Percentiles rank a stretch among this genome's conserved stretches.
Conservation (phyloP, 257 asterid species). For the Solanum peruvianum region DNA sequence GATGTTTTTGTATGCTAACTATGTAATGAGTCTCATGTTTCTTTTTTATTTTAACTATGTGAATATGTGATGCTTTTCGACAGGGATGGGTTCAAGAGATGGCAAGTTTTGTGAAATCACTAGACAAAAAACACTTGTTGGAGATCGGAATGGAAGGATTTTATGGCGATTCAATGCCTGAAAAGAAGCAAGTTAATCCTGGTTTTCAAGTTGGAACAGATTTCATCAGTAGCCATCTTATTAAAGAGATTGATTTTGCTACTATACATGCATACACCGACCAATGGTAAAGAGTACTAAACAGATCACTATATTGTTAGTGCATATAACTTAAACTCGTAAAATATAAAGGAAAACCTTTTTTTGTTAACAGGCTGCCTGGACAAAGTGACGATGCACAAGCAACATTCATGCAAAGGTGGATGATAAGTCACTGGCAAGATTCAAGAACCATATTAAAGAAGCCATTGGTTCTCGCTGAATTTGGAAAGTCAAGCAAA, state of each 20-base stretch:
- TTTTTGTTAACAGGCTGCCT: constrained; percentile 16
- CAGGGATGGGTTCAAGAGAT: constrained; percentile 44
- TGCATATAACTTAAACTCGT: not conserved
- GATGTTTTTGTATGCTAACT: not conserved
- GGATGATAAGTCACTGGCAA: constrained; percentile 29
- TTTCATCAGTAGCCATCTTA: constrained; percentile 40
- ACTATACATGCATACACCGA: constrained; percentile 73
- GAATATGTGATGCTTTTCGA: not conserved
- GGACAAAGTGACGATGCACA: constrained; percentile 20
- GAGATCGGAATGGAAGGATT: constrained; percentile 82
- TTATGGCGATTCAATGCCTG: constrained; percentile 59
- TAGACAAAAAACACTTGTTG: constrained; percentile 45
- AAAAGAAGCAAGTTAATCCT: constrained; percentile 45
- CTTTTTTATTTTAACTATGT: not conserved
- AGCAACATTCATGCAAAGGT: constrained; percentile 25
- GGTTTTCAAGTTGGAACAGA: constrained; percentile 75
- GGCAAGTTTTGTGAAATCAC: constrained; percentile 48
- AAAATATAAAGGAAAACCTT: not conserved
- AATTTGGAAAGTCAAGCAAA: constrained; percentile 46
- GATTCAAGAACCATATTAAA: constrained; percentile 26
- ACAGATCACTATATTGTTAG: fast-evolving
- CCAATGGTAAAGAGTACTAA: constrained; percentile 34
- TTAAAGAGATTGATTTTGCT: constrained; percentile 47
- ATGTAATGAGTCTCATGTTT: not conserved
- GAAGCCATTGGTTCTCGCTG: constrained; percentile 37